Base-by-base conservation (phyloP, 1,139 yeast species). In the Geotrichum siamense region DNA sequence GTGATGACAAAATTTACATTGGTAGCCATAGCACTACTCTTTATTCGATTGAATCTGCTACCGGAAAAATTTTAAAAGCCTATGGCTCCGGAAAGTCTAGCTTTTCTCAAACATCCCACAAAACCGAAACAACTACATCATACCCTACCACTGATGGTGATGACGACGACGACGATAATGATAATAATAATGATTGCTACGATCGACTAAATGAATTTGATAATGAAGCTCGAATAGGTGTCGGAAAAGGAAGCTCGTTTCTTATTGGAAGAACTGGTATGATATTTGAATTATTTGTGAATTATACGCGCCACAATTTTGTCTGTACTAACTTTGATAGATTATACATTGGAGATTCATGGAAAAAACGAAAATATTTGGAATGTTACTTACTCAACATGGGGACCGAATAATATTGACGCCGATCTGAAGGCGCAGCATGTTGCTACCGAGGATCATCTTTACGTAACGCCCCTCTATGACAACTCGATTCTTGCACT, bases 331-430 rank as follows among this genome's bases (percentile, higher is more conserved):
- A 28, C 26, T 26, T 17, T 38, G 21, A 20, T 31, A 43, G 77
- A 76, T 5, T 80, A 77, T 57, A 75, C 74, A 43, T 64, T 81
- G 21, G 72, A 75, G 9, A 79, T 81, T 16, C 77, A 78, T 59
- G 80, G 94, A 4, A 77, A 75, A 55, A 73, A 79, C 39, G 79
- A 78, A 45, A 68, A 79, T 2, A 71, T 76, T 2, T 89, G 96
- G 94, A 84, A 87, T 58, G 87, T 91, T 10, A 80, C 93, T 0
- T 89, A 83, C 58, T 73, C 94, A 1, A 76, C 82, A 43, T 91
- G 97, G 96, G 94, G 94, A 5, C 95, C 95, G 22, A 89, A 89
- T 63, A 80, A 86, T 52, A 70, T 89, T 48, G 95, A 91, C 59
- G 69, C 71, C 33, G 91, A 82, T 57, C 69, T 89, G 48, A 77